Base-by-base conservation (phyloP, 2,329 filamentous ascomycete genomes). In the Pseudonectria foliicola region DNA sequence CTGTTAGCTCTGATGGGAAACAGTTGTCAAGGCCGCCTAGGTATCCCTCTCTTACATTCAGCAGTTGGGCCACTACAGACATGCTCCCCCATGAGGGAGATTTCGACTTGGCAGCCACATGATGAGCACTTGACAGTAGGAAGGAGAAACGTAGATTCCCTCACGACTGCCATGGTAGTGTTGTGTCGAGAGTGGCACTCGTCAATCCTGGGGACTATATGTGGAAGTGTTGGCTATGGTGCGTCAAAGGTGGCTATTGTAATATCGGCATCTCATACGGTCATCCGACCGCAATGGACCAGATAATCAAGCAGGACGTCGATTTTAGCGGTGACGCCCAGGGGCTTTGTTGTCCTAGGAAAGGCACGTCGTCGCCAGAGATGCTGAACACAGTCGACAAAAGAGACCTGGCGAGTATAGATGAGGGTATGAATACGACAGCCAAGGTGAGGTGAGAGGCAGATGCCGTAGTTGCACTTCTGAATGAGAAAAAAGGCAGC, bases 91-190 rank as follows among this genome's bases (percentile, higher is more conserved):
- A 95, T 84, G 59, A 80, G 68, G 27, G 83, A 82, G 48, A 95
- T 92, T 55, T 89, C 82, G 40, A 95, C 85, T 52, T 89, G 77
- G 27, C 67, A 61, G 27, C 78, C 76, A 57, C 87, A 94, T 64
- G 73, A 79, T 34, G 87, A 93, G 63, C 87, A 94, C 70, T 90
- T 94, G 63, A 94, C 85, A 15, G 80, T 80, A 54, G 87, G 85
- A 67, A 21, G 18, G 18, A 92, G 69, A 45, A 89, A 77, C 60
- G 75, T 73, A 58, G 77, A 82, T 58, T 78, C 73, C 54, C 79
- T 70, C 50, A 68, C 68, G 43, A 64, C 57, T 29, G 66, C 62
- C 70, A 75, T 74, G 44, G 43, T 61, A 53, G 38, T 28, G 40
- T 42, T 16, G 11, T 13, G 24, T 13, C 15, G 13, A 18, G 12